phyloP scores from a whole-genome alignment of 2,329 filamentous ascomycete genomes.

The Calonectria pseudoreteaudii region DNA sequence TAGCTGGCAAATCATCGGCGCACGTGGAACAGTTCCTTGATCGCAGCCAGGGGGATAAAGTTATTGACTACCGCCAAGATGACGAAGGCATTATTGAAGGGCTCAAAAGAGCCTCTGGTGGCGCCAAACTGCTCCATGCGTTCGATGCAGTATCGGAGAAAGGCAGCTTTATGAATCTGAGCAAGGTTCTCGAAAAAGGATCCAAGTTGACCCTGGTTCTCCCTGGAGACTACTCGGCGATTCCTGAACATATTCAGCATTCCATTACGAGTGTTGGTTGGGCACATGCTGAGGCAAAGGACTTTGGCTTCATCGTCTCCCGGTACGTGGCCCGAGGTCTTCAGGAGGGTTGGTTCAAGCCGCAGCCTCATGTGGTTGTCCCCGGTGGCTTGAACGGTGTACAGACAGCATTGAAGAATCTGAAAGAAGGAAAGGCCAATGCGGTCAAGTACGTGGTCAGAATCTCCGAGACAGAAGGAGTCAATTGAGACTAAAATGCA shows the following conservation, averaged over 20 bases:
- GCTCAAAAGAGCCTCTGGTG: not conserved
- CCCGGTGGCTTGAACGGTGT: not conserved
- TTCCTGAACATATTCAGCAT: not conserved
- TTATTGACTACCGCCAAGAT: not conserved
- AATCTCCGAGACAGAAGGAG: not conserved
- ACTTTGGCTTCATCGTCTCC: not conserved
- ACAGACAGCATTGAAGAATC: not conserved
- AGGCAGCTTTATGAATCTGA: not conserved
- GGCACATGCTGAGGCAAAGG: not conserved
- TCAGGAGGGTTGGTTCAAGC: not conserved
- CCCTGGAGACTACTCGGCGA: not conserved
- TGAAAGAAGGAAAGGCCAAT: not conserved
- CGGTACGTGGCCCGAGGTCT: not conserved
- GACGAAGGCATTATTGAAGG: not conserved
- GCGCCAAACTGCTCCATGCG: not conserved
- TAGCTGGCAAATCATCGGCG: not conserved
- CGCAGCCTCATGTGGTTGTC: not conserved
- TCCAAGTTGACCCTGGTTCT: not conserved
- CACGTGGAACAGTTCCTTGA: not conserved
- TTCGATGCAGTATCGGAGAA: not conserved
- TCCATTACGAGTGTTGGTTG: not conserved
- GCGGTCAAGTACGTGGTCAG: not conserved
- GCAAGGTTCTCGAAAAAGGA: not conserved
- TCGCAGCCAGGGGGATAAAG: not conserved
- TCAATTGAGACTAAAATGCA: not conserved